Base-by-base conservation (phyloP, 306 rosid species). In the Canavalia gladiata region DNA sequence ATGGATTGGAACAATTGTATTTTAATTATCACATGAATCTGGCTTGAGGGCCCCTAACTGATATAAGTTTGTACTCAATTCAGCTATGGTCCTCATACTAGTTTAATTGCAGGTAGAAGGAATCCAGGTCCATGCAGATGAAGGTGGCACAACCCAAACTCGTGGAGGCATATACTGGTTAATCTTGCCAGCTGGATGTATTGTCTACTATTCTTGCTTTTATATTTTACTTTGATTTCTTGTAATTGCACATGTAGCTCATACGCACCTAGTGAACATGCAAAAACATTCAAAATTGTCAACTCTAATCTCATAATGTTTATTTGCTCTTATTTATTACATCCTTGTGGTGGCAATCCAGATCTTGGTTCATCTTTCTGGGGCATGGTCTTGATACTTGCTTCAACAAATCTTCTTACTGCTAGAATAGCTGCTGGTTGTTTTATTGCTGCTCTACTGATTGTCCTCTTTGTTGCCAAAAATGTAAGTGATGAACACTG, bases 121-220 rank as follows among this genome's bases (percentile, higher is more conserved):
- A 76, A 91, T 91, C 35, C 90, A 88, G 85, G 94, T 90, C 83
- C 87, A 90, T 31, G 92, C 87, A 18, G 80, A 88, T 78, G 94
- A 88, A 86, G 92, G 95, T 29, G 95, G 92, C 75, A 76, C 88
- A 29, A 91, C 92, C 35, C 92, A 89, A 70, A 91, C 95, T n/a
- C 92, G 92, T 33, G 95, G 92, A 72, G 95, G 95, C 75, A n/a
- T 89, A 56, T 91, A 87, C 86, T 86, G 88, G 89, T 46, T 91
- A 31, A 91, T 91, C 86, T 69, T 91, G 81, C 95, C 92, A 0
- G 95, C 95, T 3, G 95, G 95, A 91, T 91, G 95, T 91, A 90
- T 42, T 47, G 77, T 62, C 18, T 31, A 54, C 51, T 75, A 28
- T 49, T 11, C 8, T 69, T 69, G 47, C 55, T 35, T 58, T 18